Base-by-base conservation (phyloP, 768 basidiomycete genomes). In the Dioszegia hungarica region DNA sequence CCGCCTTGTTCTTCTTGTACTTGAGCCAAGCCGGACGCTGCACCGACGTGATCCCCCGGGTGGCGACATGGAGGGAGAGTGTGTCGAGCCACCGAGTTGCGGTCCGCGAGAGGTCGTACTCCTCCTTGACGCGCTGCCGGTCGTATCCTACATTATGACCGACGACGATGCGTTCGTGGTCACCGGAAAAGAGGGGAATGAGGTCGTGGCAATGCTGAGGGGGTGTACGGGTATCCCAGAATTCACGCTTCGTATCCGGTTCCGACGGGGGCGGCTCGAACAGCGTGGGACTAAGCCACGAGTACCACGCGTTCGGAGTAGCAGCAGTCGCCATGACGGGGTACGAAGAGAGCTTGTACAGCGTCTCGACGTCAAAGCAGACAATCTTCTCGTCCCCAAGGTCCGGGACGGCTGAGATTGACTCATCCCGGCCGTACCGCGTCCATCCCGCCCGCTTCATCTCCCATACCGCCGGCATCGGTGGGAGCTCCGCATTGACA, bases 101-200 rank as follows among this genome's bases (percentile, higher is more conserved):
- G 0, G 87, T 87, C 0, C 82, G 80, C 1, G 77, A 65, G 5
- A 94, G 71, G 61, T 78, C 78, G 72, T 98, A 98, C 74, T 99
- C 95, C 60, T 94, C 88, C 28, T 75, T 72, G 31, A 94, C 79
- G 11, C 93, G 82, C 15, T 84, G 86, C 17, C 93, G 84, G 75
- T 99, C 95, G 74, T 91, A 98, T 0, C 91, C 88, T 39, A 98
- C 86, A 68, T 95, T 95, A 76, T 99, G 95, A 2, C 95, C 94
- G 28, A 97, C 85, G 24, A 97, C 79, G 28, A 97, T 72, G 14
- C 85, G 56, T 2, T 33, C 47, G 25, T 19, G 54, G 24, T 49
- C 39, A 17, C 17, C 31, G 39, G 54, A 64, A 60, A 15, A 55
- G 29, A 75, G 57, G 11, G 74, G 75, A n/a, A 74, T 72, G 20